Evolutionary conservation across 2,329 filamentous ascomycete genomes (phyloP).

Genomic region (Fusarium aywerte): DNA sequence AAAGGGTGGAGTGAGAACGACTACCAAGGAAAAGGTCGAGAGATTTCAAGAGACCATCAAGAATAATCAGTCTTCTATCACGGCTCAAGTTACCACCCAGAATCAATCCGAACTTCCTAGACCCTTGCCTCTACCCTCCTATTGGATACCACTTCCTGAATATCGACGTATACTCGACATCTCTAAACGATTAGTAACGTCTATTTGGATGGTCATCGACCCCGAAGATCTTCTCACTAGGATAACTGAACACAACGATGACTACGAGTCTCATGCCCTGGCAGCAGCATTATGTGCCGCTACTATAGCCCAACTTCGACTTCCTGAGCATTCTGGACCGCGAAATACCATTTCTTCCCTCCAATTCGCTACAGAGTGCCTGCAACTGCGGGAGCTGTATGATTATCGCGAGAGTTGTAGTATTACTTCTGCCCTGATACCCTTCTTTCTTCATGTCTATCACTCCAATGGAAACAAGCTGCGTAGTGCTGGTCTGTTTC

Average conservation of each 20-base stretch:
- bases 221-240: conserved; percentile 32
- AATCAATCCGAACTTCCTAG: neutral
- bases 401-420: conserved; percentile 41
- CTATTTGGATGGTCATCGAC: conserved; percentile 43
- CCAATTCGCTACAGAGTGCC: conserved; percentile 33
- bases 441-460: conserved; percentile 47
- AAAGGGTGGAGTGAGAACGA: conserved; percentile 29
- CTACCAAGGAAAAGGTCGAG: conserved; percentile 29
- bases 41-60: conserved; percentile 32
- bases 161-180: conserved; percentile 39
- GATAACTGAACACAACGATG: conserved; percentile 20
- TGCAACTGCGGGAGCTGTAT: conserved; percentile 36
- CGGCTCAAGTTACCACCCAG: too few relatives aligned
- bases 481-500: conserved; percentile 40
- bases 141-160: conserved; percentile 30
- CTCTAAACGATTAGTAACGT: conserved; percentile 34
- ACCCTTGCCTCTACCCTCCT: conserved; percentile 8
- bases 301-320: conserved; percentile 44
- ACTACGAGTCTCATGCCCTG: conserved; percentile 41
- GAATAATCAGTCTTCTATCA: neutral
- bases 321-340: conserved; percentile 35
- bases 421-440: conserved; percentile 37
- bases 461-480: conserved; percentile 46
- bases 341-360: conserved; percentile 27
- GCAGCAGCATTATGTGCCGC: conserved; percentile 44